Evolutionary conservation across 257 asterid genomes (phyloP).

Genomic region (Cruciata laevipes): DNA sequence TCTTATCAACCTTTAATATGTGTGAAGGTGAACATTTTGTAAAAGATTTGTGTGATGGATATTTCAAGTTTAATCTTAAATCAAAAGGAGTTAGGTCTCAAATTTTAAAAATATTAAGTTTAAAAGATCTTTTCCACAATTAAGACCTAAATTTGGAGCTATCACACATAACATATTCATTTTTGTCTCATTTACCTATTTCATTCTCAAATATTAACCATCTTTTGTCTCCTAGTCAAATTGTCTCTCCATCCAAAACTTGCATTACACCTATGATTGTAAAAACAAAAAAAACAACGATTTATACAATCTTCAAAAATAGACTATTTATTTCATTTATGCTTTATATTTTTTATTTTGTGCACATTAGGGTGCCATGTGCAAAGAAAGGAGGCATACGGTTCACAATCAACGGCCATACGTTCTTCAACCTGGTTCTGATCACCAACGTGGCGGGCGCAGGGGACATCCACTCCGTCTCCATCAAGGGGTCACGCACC

Average conservation of each 20-base stretch:
- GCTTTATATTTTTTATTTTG: neutral
- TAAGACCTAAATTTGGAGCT: neutral
- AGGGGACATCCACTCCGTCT: conserved; percentile 36
- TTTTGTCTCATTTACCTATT: neutral
- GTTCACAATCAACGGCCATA: conserved; percentile 45
- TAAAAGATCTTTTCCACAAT: neutral
- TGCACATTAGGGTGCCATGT: conserved; percentile 35
- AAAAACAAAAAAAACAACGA: too few relatives aligned
- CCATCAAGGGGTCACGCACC: conserved; percentile 37
- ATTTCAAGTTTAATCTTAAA: too few relatives aligned
- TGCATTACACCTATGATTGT: neutral
- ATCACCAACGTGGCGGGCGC: conserved; percentile 47
- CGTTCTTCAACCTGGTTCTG: conserved; percentile 46
- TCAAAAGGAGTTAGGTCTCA: too few relatives aligned
- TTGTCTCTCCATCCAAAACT: neutral
- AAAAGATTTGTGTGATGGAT: too few relatives aligned
- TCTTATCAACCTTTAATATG: too few relatives aligned
- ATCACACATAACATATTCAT: neutral
- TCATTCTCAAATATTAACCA: neutral
- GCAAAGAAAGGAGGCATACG: conserved; percentile 40
- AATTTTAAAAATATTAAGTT: too few relatives aligned
- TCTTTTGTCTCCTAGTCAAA: neutral
- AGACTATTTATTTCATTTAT: neutral
- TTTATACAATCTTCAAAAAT: neutral
- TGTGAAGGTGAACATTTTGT: too few relatives aligned